phyloP scores from a whole-genome alignment of 2,329 filamentous ascomycete genomes.

The Microsporum audouinii region DNA sequence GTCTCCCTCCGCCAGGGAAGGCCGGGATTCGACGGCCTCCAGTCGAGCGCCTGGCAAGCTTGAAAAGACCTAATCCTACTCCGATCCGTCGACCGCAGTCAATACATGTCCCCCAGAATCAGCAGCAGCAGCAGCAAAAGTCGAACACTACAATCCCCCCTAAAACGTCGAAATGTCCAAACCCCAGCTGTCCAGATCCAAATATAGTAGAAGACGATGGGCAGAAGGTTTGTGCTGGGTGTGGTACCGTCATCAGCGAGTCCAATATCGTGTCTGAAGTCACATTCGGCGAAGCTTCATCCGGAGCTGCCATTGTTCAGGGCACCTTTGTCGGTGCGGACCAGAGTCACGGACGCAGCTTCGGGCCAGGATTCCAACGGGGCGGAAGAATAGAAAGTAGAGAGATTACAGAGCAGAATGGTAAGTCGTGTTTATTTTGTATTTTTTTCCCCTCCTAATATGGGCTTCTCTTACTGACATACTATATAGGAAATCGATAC shows the following conservation, averaged over 20 bases:
- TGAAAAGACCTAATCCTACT: constrained; percentile 28
- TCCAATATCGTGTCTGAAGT: constrained; percentile 87
- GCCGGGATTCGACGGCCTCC: constrained; percentile 24
- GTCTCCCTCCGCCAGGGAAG: constrained; percentile 18
- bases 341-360: constrained; percentile 64
- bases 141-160: constrained; percentile 17
- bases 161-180: constrained; percentile 34
- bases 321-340: constrained; percentile 79
- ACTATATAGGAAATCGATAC: constrained; percentile 28
- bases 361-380: constrained; percentile 37
- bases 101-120: constrained; percentile 12
- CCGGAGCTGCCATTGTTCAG: constrained; percentile 79
- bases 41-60: constrained; percentile 31
- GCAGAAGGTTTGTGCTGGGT: constrained; percentile 59
- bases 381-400: constrained; percentile 40
- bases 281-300: constrained; percentile 75
- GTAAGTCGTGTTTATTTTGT: constrained; percentile 12
- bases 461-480: background rate
- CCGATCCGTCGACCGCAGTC: constrained; percentile 29
- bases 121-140: constrained; percentile 15
- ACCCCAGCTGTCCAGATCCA: constrained; percentile 35
- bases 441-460: background rate
- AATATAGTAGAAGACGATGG: constrained; percentile 38
- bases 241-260: constrained; percentile 73
- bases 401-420: constrained; percentile 37